Evolutionary conservation across 2,329 filamentous ascomycete species (phyloP).

Genomic region (Sphaerulina populicola): DNA sequence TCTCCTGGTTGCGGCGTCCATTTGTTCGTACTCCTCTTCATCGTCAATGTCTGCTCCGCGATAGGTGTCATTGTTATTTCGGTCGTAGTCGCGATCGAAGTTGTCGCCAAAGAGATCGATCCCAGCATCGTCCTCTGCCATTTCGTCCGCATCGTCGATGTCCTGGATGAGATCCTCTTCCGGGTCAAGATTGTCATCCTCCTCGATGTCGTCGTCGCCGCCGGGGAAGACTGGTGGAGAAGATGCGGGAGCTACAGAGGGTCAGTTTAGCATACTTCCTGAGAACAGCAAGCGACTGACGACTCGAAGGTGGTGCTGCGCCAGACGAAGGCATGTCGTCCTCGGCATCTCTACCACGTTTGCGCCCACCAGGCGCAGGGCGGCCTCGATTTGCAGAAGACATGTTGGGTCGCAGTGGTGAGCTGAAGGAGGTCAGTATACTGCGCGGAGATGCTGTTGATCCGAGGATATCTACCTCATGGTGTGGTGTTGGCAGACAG

Average conservation of each 20-base stretch:
- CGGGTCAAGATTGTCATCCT: slow-evolving; percentile 62
- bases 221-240: slow-evolving; percentile 60
- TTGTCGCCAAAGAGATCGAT: slow-evolving; percentile 65
- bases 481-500: background rate
- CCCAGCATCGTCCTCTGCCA: slow-evolving; percentile 61
- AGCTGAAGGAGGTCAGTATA: slow-evolving; percentile 1
- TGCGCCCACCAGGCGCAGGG: slow-evolving; percentile 46
- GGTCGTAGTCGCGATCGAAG: slow-evolving; percentile 55
- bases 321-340: slow-evolving; percentile 51
- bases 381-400: slow-evolving; percentile 73
- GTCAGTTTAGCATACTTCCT: background rate
- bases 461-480: background rate
- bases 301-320: slow-evolving; percentile 54
- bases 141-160: slow-evolving; percentile 59
- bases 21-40: slow-evolving; percentile 62
- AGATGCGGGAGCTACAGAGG: slow-evolving; percentile 44
- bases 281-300: slow-evolving; percentile 40
- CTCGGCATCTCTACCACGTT: slow-evolving; percentile 58
- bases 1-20: slow-evolving; percentile 59
- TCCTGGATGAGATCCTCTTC: slow-evolving; percentile 58
- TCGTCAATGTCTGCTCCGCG: slow-evolving; percentile 67
- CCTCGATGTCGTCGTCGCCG: slow-evolving; percentile 53
- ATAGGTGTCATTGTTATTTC: slow-evolving; percentile 52
- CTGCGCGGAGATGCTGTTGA: background rate
- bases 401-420: slow-evolving; percentile 50